These are phyloP conservation scores for Fusarium decemcellulare DNA, from an alignment of 2,329 filamentous ascomycete species.

Conservation along the genomic window DNA sequence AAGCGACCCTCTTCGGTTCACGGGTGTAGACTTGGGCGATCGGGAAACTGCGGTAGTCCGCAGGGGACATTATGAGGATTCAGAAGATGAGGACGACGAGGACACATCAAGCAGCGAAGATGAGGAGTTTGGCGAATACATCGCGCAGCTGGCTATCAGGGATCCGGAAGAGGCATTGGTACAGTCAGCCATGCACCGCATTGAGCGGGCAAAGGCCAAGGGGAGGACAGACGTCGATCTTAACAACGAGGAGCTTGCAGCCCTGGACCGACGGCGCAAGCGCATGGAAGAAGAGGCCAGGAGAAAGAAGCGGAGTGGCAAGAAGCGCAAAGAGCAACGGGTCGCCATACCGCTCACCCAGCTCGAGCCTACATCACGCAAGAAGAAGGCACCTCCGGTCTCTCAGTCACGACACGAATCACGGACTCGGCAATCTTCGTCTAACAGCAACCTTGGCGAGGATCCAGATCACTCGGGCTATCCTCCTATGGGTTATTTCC, in stretches of 20 bases:
- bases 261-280: constrained; percentile 78
- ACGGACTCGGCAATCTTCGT: constrained; percentile 55
- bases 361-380: constrained; percentile 60
- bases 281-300: constrained; percentile 66
- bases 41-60: constrained; percentile 55
- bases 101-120: constrained; percentile 52
- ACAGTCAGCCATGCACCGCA: constrained; percentile 83
- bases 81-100: constrained; percentile 50
- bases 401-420: constrained; percentile 50
- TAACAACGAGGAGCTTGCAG: constrained; percentile 83
- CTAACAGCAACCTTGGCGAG: constrained; percentile 53
- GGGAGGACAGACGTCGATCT: constrained; percentile 86
- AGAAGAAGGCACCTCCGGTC: constrained; percentile 48
- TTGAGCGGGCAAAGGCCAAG: constrained; percentile 81
- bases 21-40: constrained; percentile 70
- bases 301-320: constrained; percentile 52
- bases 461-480: constrained; percentile 54
- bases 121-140: constrained; percentile 61
- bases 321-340: constrained; percentile 61
- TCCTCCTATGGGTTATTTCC: constrained; percentile 67
- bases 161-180: constrained; percentile 83
- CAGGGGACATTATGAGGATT: constrained; percentile 53
- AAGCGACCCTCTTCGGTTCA: constrained; percentile 74
- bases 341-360: constrained; percentile 68
- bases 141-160: constrained; percentile 69